Base-by-base conservation (phyloP, 257 asterid species). In the Asclepias syriaca region DNA sequence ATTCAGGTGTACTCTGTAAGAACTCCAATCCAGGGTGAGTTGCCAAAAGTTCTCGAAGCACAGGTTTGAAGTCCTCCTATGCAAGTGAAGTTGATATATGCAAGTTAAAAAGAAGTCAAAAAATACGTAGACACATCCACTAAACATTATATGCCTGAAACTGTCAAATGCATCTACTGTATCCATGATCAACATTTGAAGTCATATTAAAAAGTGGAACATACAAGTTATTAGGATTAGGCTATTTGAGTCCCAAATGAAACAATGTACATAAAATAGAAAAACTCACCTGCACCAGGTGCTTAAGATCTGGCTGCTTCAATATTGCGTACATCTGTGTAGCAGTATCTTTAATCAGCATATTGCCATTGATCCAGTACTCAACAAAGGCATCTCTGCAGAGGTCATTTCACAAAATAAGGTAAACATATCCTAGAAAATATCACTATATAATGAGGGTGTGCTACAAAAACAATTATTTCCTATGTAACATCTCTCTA, bases 1-100 rank as follows among this genome's bases (percentile, higher is more conserved):
- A 95, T 81, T 95, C 99, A 80, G 99, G 98, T 79, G 99, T 95
- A 70, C 96, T 87, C 80, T 92, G 98, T 79, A 95, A 86, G 90
- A 95, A 95, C 81, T 92, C 98, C 86, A 95, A 81, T 77, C 99
- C 99, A 12, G 99, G 98, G 86, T 95, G 99, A 81, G 99, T 84
- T 67, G 94, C 83, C 92, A 95, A 82, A 82, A 95, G 96, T 72
- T 95, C 99, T 78, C 88, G 95, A 83, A 95, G 98, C 59, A 95
- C 82, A 72, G 96, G 92, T 78, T 92, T 95, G 83, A 95, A 92
- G 89, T 92, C 98, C 68, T 88, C 97, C 99, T 95, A 73, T 67
- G 11, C 18, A 69, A 64, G 67, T 39, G 63, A 71, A 73, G 27
- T 70, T 15, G 43, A 64, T 59, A 22, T 48, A 55, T 29, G 29